Percentiles rank a stretch among this genome's conserved stretches.
phyloP scores from a whole-genome alignment of 176 grass and related monocot species.

The Ensete ventricosum region DNA sequence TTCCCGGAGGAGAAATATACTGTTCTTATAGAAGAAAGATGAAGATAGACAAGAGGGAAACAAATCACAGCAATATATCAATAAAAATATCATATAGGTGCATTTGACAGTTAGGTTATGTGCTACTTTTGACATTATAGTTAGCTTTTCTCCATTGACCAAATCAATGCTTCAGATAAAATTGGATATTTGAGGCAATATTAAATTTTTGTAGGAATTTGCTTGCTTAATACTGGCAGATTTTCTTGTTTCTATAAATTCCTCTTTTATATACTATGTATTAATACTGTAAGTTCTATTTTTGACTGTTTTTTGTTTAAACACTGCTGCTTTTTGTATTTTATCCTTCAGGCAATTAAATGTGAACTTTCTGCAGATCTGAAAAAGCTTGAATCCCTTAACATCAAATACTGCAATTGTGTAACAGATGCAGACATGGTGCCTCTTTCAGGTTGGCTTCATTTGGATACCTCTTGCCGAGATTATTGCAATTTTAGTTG shows the following conservation, averaged over 20 bases:
- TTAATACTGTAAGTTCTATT: background rate
- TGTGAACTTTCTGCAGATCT: slow-evolving; percentile 50
- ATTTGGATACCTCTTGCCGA: slow-evolving; percentile 3
- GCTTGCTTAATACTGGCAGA: background rate
- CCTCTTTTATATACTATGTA: background rate
- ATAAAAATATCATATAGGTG: background rate
- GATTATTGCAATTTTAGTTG: slow-evolving; percentile 11
- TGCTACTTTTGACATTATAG: background rate
- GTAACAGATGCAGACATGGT: slow-evolving; percentile 91
- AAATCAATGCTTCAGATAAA: background rate
- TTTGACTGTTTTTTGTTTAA: background rate
- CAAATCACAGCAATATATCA: background rate
- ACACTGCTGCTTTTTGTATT: background rate
- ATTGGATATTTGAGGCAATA: background rate
- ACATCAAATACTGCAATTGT: slow-evolving; percentile 83
- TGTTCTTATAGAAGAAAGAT: background rate
- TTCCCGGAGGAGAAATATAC: background rate
- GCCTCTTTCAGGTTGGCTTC: slow-evolving; percentile 61
- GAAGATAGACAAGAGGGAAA: background rate
- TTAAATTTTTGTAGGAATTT: slow-evolving; percentile 1
- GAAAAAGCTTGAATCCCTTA: slow-evolving; percentile 77
- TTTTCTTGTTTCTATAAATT: background rate
- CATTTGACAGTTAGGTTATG: background rate
- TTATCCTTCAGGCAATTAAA: background rate
- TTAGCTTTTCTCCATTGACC: background rate